Percentiles rank a stretch among this genome's conserved stretches.
Evolutionary conservation across 192 early-diverging fungal genomes (phyloP).

Genomic region (Nowakowskiella sp.): DNA sequence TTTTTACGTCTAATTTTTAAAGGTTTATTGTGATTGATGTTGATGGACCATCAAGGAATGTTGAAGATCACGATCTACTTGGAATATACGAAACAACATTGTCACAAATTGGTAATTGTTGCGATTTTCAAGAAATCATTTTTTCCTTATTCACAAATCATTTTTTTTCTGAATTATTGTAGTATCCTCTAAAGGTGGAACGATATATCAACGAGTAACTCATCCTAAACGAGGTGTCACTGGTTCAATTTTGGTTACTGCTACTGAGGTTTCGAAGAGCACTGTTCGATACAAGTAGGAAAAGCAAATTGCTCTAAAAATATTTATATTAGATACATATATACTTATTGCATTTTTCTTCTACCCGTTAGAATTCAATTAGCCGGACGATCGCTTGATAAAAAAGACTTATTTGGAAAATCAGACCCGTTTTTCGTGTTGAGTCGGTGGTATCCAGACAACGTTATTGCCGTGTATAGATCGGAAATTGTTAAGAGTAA

Average conservation of each 20-base stretch:
- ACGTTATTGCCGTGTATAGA: conserved; percentile 27
- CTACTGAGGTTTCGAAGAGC: conserved; percentile 26
- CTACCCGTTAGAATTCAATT: not conserved
- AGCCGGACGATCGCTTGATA: conserved; percentile 14
- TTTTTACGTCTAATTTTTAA: not conserved
- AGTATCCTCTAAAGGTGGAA: not conserved
- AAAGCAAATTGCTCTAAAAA: conserved; percentile 12
- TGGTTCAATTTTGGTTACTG: conserved; percentile 35
- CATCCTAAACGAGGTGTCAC: conserved; percentile 21
- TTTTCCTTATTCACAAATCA: too few relatives aligned
- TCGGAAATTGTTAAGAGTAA: conserved; percentile 24
- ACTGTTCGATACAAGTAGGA: conserved; percentile 26
- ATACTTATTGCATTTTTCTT: not conserved
- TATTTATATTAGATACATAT: not conserved
- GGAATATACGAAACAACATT: conserved; percentile 25
- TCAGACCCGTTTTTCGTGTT: conserved; percentile 25
- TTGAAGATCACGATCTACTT: conserved; percentile 28
- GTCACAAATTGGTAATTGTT: conserved; percentile 18
- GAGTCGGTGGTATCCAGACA: conserved; percentile 18
- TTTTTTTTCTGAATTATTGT: too few relatives aligned
- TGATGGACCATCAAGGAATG: conserved; percentile 17
- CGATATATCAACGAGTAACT: conserved; percentile 23
- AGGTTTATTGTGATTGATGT: conserved; percentile 33
- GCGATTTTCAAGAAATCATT: conserved; percentile 1
- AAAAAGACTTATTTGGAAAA: conserved; percentile 27